These are phyloP conservation scores for Teunomyces atbi DNA, from an alignment of 805 yeast genomes.

Conservation along the genomic window DNA sequence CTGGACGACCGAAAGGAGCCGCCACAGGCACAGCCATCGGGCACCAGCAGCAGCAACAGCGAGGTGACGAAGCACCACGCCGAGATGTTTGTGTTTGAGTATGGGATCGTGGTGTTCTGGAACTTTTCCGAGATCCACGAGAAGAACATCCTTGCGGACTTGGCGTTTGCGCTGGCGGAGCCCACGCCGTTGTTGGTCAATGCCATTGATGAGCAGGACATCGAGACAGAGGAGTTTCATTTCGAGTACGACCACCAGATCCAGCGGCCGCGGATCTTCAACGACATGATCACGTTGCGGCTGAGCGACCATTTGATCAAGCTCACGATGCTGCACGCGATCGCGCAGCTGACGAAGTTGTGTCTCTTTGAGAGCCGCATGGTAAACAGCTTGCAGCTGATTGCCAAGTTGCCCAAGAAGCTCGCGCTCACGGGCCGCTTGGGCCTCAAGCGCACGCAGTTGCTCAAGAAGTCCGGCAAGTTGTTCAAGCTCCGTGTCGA, in stretches of 20 bases:
- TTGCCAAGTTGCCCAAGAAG: slow-evolving; percentile 85
- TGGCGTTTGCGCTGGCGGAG: slow-evolving; percentile 61
- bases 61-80: slow-evolving; percentile 65
- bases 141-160: slow-evolving; percentile 87
- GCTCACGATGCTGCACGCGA: slow-evolving; percentile 90
- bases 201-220: slow-evolving; percentile 82
- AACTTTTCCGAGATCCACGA: slow-evolving; percentile 91
- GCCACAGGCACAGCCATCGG: slow-evolving; percentile 2
- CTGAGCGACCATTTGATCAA: slow-evolving; percentile 92
- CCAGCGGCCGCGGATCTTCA: slow-evolving; percentile 74
- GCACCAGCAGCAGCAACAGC: slow-evolving; percentile 10
- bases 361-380: slow-evolving; percentile 90
- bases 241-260: slow-evolving; percentile 66
- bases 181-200: slow-evolving; percentile 55
- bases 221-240: slow-evolving; percentile 87
- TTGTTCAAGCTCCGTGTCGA: slow-evolving; percentile 88
- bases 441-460: slow-evolving; percentile 80
- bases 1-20: slow-evolving; percentile 2
- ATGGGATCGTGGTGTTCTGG: slow-evolving; percentile 98
- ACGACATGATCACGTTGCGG: slow-evolving; percentile 88
- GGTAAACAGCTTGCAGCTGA: slow-evolving; percentile 77
- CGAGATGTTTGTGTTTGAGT: slow-evolving; percentile 83
- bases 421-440: slow-evolving; percentile 86
- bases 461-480: slow-evolving; percentile 85
- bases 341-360: slow-evolving; percentile 92